These are phyloP conservation scores for Tremella yokohamensis DNA, from an alignment of 768 basidiomycete genomes.

Conservation along the genomic window DNA sequence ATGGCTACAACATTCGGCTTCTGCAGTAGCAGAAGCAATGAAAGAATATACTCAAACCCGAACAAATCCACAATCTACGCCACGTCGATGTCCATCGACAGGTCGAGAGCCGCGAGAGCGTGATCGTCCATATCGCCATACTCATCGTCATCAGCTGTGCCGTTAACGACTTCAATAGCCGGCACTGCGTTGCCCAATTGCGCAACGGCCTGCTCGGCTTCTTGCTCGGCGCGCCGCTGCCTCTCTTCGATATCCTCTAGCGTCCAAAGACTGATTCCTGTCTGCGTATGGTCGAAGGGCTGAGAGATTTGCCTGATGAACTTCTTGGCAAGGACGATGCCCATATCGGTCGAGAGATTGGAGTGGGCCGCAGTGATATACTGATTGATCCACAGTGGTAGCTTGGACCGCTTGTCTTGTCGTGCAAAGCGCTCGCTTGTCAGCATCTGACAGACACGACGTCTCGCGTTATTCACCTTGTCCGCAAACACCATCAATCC, in stretches of 20 bases:
- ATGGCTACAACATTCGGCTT: slow-evolving; percentile 10
- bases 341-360: slow-evolving; percentile 98
- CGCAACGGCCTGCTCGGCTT: slow-evolving; percentile 54
- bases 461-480: slow-evolving; percentile 60
- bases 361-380: slow-evolving; percentile 98
- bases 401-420: slow-evolving; percentile 66
- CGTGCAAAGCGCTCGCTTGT: slow-evolving; percentile 44
- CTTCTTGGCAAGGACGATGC: slow-evolving; percentile 83
- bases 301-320: slow-evolving; percentile 99
- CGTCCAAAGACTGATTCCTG: slow-evolving; percentile 91
- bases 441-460: neutral
- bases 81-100: slow-evolving; percentile 12
- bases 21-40: neutral
- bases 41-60: neutral
- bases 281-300: slow-evolving; percentile 92
- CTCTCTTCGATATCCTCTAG: slow-evolving; percentile 83
- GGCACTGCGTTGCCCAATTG: neutral
- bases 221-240: slow-evolving; percentile 73
- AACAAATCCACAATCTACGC: neutral
- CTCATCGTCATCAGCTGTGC: slow-evolving; percentile 10
- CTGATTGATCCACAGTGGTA: slow-evolving; percentile 98
- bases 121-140: slow-evolving; percentile 28
- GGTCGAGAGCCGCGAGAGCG: slow-evolving; percentile 25
- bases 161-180: slow-evolving; percentile 17
- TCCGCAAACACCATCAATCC: slow-evolving; percentile 99